A percentile compares a stretch with the other conserved stretches of the same genome.
Evolutionary conservation across 495 filamentous ascomycete species (phyloP).

Genomic region (Gamarada debralockiae): DNA sequence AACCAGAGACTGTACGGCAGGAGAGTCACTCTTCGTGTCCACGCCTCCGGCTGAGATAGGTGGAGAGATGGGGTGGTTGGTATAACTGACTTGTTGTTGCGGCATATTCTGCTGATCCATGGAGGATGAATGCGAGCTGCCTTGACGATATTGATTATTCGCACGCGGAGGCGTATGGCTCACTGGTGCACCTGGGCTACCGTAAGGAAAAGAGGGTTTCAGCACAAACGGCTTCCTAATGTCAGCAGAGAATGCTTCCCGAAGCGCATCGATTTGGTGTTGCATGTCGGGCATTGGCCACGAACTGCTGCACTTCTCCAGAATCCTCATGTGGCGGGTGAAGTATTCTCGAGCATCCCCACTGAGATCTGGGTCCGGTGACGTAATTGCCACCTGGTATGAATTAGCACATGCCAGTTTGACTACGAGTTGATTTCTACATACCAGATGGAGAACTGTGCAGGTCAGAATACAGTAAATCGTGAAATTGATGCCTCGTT

Average conservation of each 20-base stretch:
- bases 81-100: conserved; percentile 67
- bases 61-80: conserved; percentile 73
- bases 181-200: conserved; percentile 59
- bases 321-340: conserved; percentile 89
- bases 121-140: conserved; percentile 32
- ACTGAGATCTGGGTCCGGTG: conserved; percentile 86
- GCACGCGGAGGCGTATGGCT: conserved; percentile 60
- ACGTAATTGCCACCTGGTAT: conserved; percentile 82
- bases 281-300: conserved; percentile 95
- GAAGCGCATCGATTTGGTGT: conserved; percentile 82
- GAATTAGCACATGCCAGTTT: conserved; percentile 3
- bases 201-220: conserved; percentile 83
- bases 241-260: conserved; percentile 92
- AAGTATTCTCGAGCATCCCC: conserved; percentile 86
- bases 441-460: conserved; percentile 91
- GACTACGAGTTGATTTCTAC: conserved; percentile 25
- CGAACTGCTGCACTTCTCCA: conserved; percentile 77
- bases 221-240: conserved; percentile 80
- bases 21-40: conserved; percentile 78
- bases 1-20: conserved; percentile 70
- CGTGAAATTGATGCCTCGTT: conserved; percentile 90
- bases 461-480: conserved; percentile 91
- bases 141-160: conserved; percentile 34
- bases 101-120: conserved; percentile 40
- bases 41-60: conserved; percentile 73